Evolutionary conservation across 2,329 filamentous ascomycete species (phyloP).

Genomic region (Blastomyces percursus): DNA sequence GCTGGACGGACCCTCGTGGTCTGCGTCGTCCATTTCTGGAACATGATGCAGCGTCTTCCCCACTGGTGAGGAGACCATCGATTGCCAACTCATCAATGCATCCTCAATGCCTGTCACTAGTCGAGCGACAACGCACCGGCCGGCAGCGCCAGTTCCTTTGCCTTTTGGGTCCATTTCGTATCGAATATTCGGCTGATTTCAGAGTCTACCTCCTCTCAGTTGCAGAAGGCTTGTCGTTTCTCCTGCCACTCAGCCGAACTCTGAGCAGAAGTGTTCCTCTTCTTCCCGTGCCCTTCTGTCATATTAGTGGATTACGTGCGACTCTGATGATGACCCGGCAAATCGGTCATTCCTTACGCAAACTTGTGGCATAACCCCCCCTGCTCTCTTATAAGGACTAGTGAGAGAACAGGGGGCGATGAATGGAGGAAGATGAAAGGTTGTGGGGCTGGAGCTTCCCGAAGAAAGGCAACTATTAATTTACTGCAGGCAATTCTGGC

Average conservation of each 20-base stretch:
- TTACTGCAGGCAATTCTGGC: conserved; percentile 1
- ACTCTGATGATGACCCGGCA: not conserved
- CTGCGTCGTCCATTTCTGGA: conserved; percentile 28
- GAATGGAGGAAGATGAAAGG: not conserved
- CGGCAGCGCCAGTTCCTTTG: conserved; percentile 3
- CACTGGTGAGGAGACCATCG: conserved; percentile 45
- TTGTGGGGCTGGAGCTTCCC: not conserved
- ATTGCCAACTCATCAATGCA: conserved; percentile 72
- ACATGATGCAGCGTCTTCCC: conserved; percentile 38
- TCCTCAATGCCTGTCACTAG: conserved; percentile 38
- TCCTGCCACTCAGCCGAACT: not conserved
- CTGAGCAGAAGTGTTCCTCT: not conserved
- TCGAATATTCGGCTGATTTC: not conserved
- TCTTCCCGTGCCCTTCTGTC: not conserved
- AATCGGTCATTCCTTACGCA: not conserved
- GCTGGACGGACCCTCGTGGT: conserved; percentile 6
- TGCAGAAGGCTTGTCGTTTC: not conserved
- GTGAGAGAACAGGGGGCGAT: not conserved
- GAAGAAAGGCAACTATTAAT: not conserved
- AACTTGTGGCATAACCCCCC: not conserved
- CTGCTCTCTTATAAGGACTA: not conserved
- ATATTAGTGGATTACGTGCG: not conserved
- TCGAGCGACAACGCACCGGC: conserved; percentile 14
- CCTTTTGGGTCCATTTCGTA: conserved; percentile 2
- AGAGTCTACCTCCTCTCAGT: not conserved